These are phyloP conservation scores for Talaromyces stipitatus DNA, from an alignment of 495 filamentous ascomycete genomes.

Conservation along the genomic window DNA sequence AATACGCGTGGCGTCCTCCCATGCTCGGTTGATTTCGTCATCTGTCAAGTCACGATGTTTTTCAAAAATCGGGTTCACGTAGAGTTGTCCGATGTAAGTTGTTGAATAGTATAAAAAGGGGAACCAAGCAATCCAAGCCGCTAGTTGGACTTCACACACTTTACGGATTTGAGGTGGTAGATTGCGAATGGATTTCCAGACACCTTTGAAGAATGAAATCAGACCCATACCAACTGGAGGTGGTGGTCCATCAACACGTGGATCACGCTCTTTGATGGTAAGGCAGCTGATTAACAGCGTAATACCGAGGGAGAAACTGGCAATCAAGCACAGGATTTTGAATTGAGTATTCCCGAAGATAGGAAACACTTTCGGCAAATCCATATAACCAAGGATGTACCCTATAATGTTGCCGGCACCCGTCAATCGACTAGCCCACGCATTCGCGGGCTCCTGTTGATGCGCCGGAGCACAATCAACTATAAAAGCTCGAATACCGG, in stretches of 20 bases:
- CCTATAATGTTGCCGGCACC: slow-evolving; percentile 83
- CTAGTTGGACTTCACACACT: slow-evolving; percentile 82
- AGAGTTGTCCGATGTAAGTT: slow-evolving; percentile 84
- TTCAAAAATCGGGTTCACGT: slow-evolving; percentile 71
- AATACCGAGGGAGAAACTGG: slow-evolving; percentile 56
- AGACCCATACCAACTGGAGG: slow-evolving; percentile 53
- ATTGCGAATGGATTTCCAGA: slow-evolving; percentile 64
- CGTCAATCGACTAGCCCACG: slow-evolving; percentile 73
- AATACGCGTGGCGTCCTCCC: slow-evolving; percentile 73
- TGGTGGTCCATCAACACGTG: slow-evolving; percentile 58
- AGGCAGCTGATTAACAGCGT: slow-evolving; percentile 61
- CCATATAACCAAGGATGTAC: slow-evolving; percentile 72
- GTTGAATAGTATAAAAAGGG: slow-evolving; percentile 91
- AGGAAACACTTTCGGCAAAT: slow-evolving; percentile 62
- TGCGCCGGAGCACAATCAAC: slow-evolving; percentile 84
- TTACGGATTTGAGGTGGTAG: slow-evolving; percentile 72
- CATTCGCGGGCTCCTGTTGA: slow-evolving; percentile 83
- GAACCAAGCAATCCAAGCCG: slow-evolving; percentile 92
- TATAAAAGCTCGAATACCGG: slow-evolving; percentile 80
- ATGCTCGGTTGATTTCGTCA: slow-evolving; percentile 64
- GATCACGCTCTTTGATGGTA: slow-evolving; percentile 69
- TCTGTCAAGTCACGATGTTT: slow-evolving; percentile 67
- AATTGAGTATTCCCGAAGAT: slow-evolving; percentile 82
- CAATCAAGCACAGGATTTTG: slow-evolving; percentile 79
- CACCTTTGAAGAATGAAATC: slow-evolving; percentile 66